These are phyloP conservation scores for Aquilaria yunnanensis DNA, from an alignment of 345 rosid genomes.

Conservation along the genomic window DNA sequence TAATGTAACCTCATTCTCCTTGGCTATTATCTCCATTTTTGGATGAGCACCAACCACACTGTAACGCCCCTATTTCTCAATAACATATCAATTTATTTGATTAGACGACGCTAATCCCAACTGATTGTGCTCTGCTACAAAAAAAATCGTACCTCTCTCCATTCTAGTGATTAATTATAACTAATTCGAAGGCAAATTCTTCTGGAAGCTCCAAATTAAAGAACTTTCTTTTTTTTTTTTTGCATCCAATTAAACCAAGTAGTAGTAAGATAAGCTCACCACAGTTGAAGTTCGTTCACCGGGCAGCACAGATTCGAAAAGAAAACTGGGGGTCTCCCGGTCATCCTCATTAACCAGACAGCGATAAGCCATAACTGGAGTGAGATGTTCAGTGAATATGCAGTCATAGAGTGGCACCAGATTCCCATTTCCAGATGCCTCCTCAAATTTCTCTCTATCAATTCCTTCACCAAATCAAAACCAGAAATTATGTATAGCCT, in stretches of 20 bases:
- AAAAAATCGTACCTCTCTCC: too few relatives aligned
- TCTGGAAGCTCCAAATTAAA: too few relatives aligned
- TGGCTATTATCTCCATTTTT: constrained; percentile 63
- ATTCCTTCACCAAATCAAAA: constrained; percentile 25
- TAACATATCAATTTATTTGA: constrained; percentile 5
- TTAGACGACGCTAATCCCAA: neutral
- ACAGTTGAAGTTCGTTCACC: constrained; percentile 50
- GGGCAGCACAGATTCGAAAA: constrained; percentile 78
- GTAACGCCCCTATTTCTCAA: constrained; percentile 54
- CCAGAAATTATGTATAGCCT: neutral
- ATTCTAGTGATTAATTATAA: too few relatives aligned
- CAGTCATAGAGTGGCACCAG: constrained; percentile 63
- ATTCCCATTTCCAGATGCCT: constrained; percentile 58
- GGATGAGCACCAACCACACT: constrained; percentile 91
- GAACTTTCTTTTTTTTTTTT: too few relatives aligned
- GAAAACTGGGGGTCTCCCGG: constrained; percentile 84
- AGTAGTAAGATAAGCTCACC: constrained; percentile 18
- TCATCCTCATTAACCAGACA: constrained; percentile 87
- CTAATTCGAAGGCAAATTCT: too few relatives aligned
- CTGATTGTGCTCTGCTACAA: too few relatives aligned
- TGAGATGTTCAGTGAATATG: constrained; percentile 84
- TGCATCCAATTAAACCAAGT: too few relatives aligned
- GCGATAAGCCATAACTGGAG: constrained; percentile 82
- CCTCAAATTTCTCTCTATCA: constrained; percentile 38
- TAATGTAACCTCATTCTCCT: constrained; percentile 59